A percentile compares a stretch with the other conserved stretches of the same genome.
phyloP scores from a whole-genome alignment of 306 rosid species.

The Purshia tridentata region DNA sequence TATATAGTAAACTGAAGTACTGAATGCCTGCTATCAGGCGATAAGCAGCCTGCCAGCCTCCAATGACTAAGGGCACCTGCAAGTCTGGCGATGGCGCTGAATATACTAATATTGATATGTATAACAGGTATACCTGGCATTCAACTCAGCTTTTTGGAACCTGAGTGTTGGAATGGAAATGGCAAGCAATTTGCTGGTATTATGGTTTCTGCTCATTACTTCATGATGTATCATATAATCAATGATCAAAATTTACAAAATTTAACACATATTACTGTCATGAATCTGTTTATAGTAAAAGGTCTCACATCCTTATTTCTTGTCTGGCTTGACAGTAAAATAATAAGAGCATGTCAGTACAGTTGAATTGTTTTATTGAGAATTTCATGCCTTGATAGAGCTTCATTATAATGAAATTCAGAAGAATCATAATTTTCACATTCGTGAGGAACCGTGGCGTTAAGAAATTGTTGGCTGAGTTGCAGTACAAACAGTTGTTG shows the following conservation, averaged over 20 bases:
- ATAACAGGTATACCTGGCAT: conserved; percentile 20
- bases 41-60: conserved; percentile 1
- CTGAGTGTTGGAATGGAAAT: conserved; percentile 36
- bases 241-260: background rate
- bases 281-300: background rate
- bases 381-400: background rate
- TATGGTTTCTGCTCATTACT: conserved; percentile 16
- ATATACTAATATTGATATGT: conserved; percentile 10
- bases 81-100: background rate
- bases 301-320: no score
- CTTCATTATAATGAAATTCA: background rate
- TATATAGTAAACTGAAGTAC: conserved; percentile 23
- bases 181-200: conserved; percentile 19
- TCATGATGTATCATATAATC: conserved; percentile 6
- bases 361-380: background rate
- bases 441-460: background rate
- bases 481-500: no score
- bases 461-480: background rate
- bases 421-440: background rate
- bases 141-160: conserved; percentile 41
- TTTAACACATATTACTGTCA: background rate
- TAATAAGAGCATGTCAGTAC: background rate
- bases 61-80: conserved; percentile 13
- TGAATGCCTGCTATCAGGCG: conserved; percentile 4
- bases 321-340: no score